Evolutionary conservation across 2,329 filamentous ascomycete genomes (phyloP).

Genomic region (Microsporum audouinii): DNA sequence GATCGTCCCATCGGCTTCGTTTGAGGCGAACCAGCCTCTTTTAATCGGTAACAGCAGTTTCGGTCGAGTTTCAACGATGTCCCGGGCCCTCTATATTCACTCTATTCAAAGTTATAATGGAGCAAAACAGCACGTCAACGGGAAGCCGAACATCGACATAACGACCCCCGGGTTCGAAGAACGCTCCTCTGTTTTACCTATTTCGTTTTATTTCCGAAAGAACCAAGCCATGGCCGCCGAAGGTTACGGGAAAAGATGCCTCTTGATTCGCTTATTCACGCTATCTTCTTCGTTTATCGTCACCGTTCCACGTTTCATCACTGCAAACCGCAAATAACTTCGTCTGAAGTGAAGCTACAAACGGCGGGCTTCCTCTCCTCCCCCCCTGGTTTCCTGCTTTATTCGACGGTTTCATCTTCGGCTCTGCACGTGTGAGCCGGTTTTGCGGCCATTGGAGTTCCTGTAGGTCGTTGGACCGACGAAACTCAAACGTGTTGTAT

Average conservation of each 20-base stretch:
- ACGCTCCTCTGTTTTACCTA: neutral
- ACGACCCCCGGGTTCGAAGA: neutral
- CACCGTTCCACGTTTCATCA: neutral
- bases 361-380: neutral
- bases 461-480: neutral
- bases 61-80: neutral
- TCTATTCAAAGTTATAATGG: neutral
- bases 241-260: neutral
- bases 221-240: neutral
- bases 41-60: neutral
- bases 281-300: neutral
- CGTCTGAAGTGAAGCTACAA: neutral
- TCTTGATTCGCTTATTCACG: constrained; percentile 3
- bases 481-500: neutral
- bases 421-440: neutral
- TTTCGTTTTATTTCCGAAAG: neutral
- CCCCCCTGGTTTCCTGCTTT: neutral
- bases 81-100: neutral
- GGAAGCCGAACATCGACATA: neutral
- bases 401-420: neutral
- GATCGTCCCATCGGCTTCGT: neutral
- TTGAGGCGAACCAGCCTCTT: neutral
- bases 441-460: neutral
- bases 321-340: neutral
- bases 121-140: neutral